Evolutionary conservation across 2,329 filamentous ascomycete genomes (phyloP).

Genomic region (Fusarium sublunatum): DNA sequence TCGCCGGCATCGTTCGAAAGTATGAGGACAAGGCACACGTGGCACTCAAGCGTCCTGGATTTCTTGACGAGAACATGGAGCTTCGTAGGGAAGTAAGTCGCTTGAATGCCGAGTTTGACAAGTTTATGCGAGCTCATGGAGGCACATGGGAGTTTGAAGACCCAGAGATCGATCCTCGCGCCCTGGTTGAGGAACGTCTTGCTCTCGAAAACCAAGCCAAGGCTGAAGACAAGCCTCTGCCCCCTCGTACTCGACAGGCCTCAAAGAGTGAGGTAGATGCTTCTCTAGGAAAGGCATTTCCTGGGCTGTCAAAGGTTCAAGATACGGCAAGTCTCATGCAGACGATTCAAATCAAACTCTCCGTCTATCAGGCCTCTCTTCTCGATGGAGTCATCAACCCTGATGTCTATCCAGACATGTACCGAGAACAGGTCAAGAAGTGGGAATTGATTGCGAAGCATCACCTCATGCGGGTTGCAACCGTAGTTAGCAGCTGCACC

Average conservation of each 20-base stretch:
- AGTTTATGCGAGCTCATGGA: slow-evolving; percentile 44
- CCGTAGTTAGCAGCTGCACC: slow-evolving; percentile 29
- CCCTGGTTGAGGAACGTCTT: background rate
- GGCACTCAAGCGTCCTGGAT: slow-evolving; percentile 44
- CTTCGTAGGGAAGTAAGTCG: slow-evolving; percentile 41
- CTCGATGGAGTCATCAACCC: slow-evolving; percentile 51
- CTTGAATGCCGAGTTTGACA: slow-evolving; percentile 43
- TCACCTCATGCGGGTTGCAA: slow-evolving; percentile 42
- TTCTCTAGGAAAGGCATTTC: slow-evolving; percentile 5
- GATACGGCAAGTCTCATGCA: slow-evolving; percentile 12
- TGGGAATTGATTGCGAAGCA: slow-evolving; percentile 46
- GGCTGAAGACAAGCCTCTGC: background rate
- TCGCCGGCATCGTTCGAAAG: slow-evolving; percentile 37
- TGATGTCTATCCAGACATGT: slow-evolving; percentile 47
- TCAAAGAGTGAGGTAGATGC: background rate
- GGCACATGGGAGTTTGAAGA: slow-evolving; percentile 46
- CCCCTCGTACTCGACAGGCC: background rate
- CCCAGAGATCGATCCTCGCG: slow-evolving; percentile 26
- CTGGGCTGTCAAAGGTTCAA: background rate
- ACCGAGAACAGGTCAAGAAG: slow-evolving; percentile 47
- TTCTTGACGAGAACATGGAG: slow-evolving; percentile 35
- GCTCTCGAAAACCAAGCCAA: background rate
- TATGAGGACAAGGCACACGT: slow-evolving; percentile 38
- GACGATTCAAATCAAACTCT: slow-evolving; percentile 44
- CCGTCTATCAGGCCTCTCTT: slow-evolving; percentile 45